A percentile compares a stretch with the other conserved stretches of the same genome.
Evolutionary conservation across 2,329 filamentous ascomycete species (phyloP).

Genomic region (Aspergillus aculeatus): DNA sequence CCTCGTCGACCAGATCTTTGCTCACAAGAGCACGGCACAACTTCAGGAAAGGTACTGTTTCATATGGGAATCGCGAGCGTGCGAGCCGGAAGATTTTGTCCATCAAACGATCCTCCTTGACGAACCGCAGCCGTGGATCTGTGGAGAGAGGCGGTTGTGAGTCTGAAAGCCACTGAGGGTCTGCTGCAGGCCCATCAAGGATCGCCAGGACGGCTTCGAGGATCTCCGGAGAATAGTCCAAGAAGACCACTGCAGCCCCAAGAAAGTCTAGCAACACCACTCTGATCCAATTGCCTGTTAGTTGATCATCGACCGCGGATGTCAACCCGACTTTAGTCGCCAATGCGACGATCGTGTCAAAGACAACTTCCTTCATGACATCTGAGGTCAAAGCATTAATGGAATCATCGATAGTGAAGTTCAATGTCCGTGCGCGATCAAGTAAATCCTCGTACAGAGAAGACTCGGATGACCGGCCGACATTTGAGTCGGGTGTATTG

Average conservation of each 20-base stretch:
- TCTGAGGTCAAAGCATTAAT: slow-evolving; percentile 49
- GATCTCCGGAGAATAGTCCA: slow-evolving; percentile 72
- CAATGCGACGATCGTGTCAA: slow-evolving; percentile 49
- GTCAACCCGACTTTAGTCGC: slow-evolving; percentile 45
- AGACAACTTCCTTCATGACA: slow-evolving; percentile 48
- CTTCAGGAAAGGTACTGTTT: slow-evolving; percentile 74
- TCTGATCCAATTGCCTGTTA: slow-evolving; percentile 64
- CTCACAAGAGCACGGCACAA: slow-evolving; percentile 65
- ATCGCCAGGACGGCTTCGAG: slow-evolving; percentile 65
- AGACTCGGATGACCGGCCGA: slow-evolving; percentile 33
- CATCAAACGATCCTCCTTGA: slow-evolving; percentile 59
- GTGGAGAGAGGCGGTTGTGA: slow-evolving; percentile 21
- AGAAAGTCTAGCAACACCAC: slow-evolving; percentile 68
- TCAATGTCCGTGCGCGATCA: slow-evolving; percentile 43
- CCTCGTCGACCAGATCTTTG: slow-evolving; percentile 44
- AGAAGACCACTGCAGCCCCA: slow-evolving; percentile 62
- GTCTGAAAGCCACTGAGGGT: slow-evolving; percentile 20
- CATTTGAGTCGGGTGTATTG: slow-evolving; percentile 33
- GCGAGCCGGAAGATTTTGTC: slow-evolving; percentile 64
- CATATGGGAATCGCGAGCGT: slow-evolving; percentile 77
- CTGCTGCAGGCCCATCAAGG: slow-evolving; percentile 48
- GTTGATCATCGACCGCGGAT: slow-evolving; percentile 51
- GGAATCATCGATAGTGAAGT: slow-evolving; percentile 45
- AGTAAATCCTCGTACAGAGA: slow-evolving; percentile 50
- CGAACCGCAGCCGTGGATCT: slow-evolving; percentile 52